Evolutionary conservation across 225 moss, liverwort and hornwort genomes (phyloP).

Genomic region (Takakia lepidozioides): DNA sequence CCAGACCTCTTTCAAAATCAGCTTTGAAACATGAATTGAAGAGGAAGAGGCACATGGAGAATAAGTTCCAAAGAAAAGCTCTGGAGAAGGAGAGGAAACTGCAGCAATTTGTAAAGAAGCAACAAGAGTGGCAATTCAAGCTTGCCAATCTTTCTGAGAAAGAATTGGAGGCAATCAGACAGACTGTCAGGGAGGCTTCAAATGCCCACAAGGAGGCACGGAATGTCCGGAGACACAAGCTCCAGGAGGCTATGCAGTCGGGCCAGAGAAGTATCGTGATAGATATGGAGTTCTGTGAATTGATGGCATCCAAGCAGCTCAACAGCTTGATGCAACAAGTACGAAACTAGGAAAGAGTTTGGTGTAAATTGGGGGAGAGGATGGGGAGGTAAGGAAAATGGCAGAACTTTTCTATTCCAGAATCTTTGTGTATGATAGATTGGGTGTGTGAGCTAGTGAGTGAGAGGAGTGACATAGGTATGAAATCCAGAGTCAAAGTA

Average conservation of each 20-base stretch:
- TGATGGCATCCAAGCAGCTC: constrained; percentile 39
- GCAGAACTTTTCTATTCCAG: too few species aligned
- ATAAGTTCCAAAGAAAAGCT: too few species aligned
- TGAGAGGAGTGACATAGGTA: too few species aligned
- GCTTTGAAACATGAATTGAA: too few species aligned
- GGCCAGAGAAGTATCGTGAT: constrained; percentile 33
- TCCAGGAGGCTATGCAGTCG: constrained; percentile 19
- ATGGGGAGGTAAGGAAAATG: too few species aligned
- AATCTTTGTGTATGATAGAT: too few species aligned
- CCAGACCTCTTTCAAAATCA: too few species aligned
- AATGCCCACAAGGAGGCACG: constrained; percentile 25
- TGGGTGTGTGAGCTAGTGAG: too few species aligned
- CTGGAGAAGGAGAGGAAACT: constrained; percentile 32
- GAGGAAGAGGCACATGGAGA: too few species aligned
- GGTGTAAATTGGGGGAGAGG: too few species aligned
- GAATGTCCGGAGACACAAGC: constrained; percentile 22
- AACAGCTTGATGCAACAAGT: constrained; percentile 47
- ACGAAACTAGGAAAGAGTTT: too few species aligned
- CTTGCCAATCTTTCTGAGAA: constrained; percentile 29
- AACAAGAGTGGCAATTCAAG: constrained; percentile 36
- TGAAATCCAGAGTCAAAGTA: too few species aligned
- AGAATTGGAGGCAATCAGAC: constrained; percentile 16
- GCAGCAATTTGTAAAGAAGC: constrained; percentile 19
- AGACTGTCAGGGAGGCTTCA: constrained; percentile 14
- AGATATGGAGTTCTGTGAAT: constrained; percentile 42